These are phyloP conservation scores for Cyclostephanos tholiformis DNA, from an alignment of 108 stramenopile genomes.

Conservation along the genomic window DNA sequence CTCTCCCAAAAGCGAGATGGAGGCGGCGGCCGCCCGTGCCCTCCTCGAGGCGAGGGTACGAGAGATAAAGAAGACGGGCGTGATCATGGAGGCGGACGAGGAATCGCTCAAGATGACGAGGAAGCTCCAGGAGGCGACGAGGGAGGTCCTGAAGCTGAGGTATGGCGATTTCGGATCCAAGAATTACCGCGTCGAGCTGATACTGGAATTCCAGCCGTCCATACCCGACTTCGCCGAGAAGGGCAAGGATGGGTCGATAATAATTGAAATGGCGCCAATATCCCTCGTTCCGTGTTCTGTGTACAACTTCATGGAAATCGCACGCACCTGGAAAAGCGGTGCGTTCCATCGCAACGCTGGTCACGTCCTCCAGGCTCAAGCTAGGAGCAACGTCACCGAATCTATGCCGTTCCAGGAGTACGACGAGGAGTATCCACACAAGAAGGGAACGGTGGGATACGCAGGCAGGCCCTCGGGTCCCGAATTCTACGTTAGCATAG, in stretches of 20 bases:
- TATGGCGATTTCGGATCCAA: constrained; percentile 46
- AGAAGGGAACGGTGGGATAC: constrained; percentile 82
- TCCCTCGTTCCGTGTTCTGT: constrained; percentile 69
- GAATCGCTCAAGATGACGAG: constrained; percentile 49
- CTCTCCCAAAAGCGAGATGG: constrained; percentile 20
- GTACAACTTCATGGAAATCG: constrained; percentile 83
- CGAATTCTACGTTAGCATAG: constrained; percentile 76
- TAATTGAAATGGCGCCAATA: constrained; percentile 74
- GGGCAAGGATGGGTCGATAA: constrained; percentile 52
- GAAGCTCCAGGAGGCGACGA: constrained; percentile 67
- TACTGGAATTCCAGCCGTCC: constrained; percentile 73
- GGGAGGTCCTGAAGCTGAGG: constrained; percentile 54
- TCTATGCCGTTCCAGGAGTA: constrained; percentile 91
- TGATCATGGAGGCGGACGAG: constrained; percentile 77
- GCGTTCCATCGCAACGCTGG: constrained; percentile 83
- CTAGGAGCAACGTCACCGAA: constrained; percentile 34
- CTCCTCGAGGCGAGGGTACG: constrained; percentile 67
- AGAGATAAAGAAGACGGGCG: constrained; percentile 62
- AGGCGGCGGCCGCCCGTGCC: constrained; percentile 17
- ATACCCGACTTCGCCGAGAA: constrained; percentile 62
- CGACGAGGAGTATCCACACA: constrained; percentile 70
- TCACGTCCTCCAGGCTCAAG: constrained; percentile 81
- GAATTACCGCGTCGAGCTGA: constrained; percentile 63
- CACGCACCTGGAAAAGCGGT: constrained; percentile 68
- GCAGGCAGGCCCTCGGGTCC: constrained; percentile 87